Conservation (phyloP, 345 rosid species). For the Garcia nutans region DNA sequence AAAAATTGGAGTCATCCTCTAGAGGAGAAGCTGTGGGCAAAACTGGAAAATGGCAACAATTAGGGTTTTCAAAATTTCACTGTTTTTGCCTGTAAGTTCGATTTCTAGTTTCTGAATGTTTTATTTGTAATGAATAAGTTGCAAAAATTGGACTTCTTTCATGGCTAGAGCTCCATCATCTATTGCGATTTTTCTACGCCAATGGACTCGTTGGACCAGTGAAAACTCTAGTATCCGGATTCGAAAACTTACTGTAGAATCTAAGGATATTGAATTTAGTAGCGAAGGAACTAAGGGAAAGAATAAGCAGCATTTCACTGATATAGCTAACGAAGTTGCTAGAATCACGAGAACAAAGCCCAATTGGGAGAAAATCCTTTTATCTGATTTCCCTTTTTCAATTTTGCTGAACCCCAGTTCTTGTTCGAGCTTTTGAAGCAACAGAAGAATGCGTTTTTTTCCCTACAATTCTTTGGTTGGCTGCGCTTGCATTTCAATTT, state of each 20-base stretch:
- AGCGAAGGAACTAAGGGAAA: background rate
- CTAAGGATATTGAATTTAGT: conserved; percentile 21
- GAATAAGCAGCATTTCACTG: conserved; percentile 23
- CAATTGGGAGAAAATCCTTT: conserved; percentile 55
- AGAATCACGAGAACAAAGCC: conserved; percentile 43
- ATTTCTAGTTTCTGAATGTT: background rate
- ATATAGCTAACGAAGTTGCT: conserved; percentile 47
- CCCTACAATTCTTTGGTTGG: conserved; percentile 58
- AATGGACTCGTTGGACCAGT: conserved; percentile 21
- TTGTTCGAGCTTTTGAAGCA: conserved; percentile 43
- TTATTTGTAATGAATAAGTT: background rate
- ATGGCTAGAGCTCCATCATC: conserved; percentile 46
- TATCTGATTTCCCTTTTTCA: conserved; percentile 51
- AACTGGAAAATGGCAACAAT: background rate
- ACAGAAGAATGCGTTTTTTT: conserved; percentile 52
- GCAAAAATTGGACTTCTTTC: background rate
- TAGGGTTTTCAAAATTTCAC: background rate
- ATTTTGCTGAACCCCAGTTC: conserved; percentile 52
- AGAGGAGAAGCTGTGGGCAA: background rate
- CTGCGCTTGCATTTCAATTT: conserved; percentile 32
- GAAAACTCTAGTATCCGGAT: conserved; percentile 30
- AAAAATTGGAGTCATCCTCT: no score
- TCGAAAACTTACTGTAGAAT: conserved; percentile 30
- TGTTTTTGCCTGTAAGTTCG: conserved; percentile 3
- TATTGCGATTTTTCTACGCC: conserved; percentile 28